A percentile compares a stretch with the other conserved stretches of the same genome.
These are phyloP conservation scores for Quambalaria eucalypti DNA, from an alignment of 1,284 basidiomycete species.

Conservation along the genomic window DNA sequence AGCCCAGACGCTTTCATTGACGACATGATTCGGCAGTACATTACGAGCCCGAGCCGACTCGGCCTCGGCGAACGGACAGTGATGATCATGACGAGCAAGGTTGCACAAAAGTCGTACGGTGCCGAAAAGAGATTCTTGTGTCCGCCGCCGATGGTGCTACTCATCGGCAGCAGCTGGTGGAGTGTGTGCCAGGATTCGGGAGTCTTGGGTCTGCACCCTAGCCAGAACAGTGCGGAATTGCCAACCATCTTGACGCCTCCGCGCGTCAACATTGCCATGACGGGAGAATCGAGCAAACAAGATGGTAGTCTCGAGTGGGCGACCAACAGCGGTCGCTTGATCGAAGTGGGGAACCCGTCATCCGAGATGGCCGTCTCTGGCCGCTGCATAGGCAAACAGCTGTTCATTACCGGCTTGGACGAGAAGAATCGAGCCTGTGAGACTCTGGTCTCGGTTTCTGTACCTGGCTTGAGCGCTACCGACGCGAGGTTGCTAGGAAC, in stretches of 20 bases:
- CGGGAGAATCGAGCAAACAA: constrained; percentile 74
- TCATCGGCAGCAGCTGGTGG: constrained; percentile 95
- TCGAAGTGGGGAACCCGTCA: constrained; percentile 61
- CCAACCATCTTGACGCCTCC: constrained; percentile 66
- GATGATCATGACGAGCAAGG: constrained; percentile 89
- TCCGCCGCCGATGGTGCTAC: constrained; percentile 85
- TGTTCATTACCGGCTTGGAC: constrained; percentile 73
- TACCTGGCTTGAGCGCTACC: constrained; percentile 58
- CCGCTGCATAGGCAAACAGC: constrained; percentile 77
- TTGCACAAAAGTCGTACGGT: constrained; percentile 93
- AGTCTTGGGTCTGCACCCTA: not conserved
- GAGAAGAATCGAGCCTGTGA: constrained; percentile 37
- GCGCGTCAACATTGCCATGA: constrained; percentile 76
- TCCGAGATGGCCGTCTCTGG: constrained; percentile 50
- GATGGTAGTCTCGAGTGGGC: constrained; percentile 78
- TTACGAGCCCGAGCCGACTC: constrained; percentile 72
- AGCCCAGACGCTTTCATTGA: not conserved
- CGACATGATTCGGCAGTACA: constrained; percentile 53
- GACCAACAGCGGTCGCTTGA: constrained; percentile 66
- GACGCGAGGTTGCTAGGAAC: constrained; percentile 59
- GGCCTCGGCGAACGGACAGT: constrained; percentile 85
- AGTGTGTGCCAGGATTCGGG: constrained; percentile 26
- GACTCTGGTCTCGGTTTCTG: constrained; percentile 58
- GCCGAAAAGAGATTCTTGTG: constrained; percentile 93
- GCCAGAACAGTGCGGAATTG: constrained; percentile 23